These are phyloP conservation scores for Pelargonium myrrhifolium DNA, from an alignment of 441 rosid species.

Conservation along the genomic window DNA sequence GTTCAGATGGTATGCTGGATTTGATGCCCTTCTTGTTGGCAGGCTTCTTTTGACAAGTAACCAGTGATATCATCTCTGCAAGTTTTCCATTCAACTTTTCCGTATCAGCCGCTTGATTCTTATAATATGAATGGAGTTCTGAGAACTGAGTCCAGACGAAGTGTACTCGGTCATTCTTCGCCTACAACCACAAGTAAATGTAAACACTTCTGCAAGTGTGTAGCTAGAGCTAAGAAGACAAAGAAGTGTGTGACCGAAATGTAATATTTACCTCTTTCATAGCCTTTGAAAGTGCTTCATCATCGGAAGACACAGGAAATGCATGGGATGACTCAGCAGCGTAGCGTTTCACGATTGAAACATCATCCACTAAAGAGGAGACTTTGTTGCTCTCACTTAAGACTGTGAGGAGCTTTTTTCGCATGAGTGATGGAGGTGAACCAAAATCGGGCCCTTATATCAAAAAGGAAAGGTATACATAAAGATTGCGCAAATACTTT, in stretches of 20 bases:
- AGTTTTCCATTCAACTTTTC: constrained; percentile 55
- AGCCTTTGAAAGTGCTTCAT: constrained; percentile 73
- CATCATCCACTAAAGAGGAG: constrained; percentile 62
- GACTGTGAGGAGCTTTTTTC: constrained; percentile 59
- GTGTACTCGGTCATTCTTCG: constrained; percentile 54
- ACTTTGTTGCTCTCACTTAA: constrained; percentile 62
- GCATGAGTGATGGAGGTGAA: constrained; percentile 50
- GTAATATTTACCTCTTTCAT: constrained; percentile 56
- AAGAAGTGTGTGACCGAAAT: not conserved
- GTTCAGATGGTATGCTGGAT: constrained; percentile 40
- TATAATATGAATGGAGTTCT: constrained; percentile 59
- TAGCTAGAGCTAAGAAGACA: not conserved
- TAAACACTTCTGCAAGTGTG: constrained; percentile 6
- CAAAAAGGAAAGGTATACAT: constrained; percentile 14
- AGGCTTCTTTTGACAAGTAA: constrained; percentile 56
- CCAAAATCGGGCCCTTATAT: constrained; percentile 86
- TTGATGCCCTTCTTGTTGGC: constrained; percentile 33
- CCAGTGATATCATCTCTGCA: constrained; percentile 70
- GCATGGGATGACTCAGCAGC: constrained; percentile 65
- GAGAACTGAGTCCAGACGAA: constrained; percentile 90
- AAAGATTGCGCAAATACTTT: constrained; percentile 6
- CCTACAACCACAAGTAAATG: constrained; percentile 37
- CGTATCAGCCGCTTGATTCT: constrained; percentile 58
- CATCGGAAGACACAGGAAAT: constrained; percentile 76
- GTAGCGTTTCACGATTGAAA: constrained; percentile 61